Base-by-base conservation (phyloP, 2,329 filamentous ascomycete genomes). In the Paecilomyces sp. region DNA sequence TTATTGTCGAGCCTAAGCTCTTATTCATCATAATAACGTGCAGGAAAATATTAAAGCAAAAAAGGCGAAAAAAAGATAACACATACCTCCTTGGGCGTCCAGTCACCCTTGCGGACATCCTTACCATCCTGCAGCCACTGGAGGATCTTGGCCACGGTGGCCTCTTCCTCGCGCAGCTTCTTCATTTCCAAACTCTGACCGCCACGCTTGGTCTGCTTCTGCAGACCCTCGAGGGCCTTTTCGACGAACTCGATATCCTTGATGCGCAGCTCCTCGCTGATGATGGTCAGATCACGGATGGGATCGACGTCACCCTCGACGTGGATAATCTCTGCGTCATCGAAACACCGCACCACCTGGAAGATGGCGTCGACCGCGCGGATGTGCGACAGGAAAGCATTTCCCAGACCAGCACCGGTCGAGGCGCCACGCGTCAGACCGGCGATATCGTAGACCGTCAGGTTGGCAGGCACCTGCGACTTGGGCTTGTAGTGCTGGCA, bases 171-270 rank as follows among this genome's bases (percentile, higher is more conserved):
- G 75, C 89, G 92, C 66, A 96, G 82, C 82, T 96, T 97, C 86
- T 97, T 99, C 85, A 96, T 91, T 82, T 99, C 94, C 62, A 99
- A 82, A 76, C 88, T 92, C 79, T 99, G 93, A 55, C 94, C 94
- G 72, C 94, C 94, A 80, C 93, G 85, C 66, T 91, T 85, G 51
- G 94, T 99, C 82, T 94, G 93, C 85, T 97, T 99, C 82, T 89
- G 88, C 68, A 96, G 83, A 76, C 84, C 87, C 76, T 97, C 95
- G 59, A 94, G 86, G 3, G 92, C 90, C 84, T 99, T 99, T 81
- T 96, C 92, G 62, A 90, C 87, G 74, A 97, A 99, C 81, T 99
- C 95, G 66, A 97, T 97, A 79, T 99, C 94, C 83, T 99, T 99
- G 77, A 97, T 88, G 64, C 93, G 88, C 72, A 99, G 82, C 81